Evolutionary conservation across 805 yeast genomes (phyloP), one percentile per base, ranked within the genome.

Genomic region (Sugiyamaella lignohabitans): DNA sequence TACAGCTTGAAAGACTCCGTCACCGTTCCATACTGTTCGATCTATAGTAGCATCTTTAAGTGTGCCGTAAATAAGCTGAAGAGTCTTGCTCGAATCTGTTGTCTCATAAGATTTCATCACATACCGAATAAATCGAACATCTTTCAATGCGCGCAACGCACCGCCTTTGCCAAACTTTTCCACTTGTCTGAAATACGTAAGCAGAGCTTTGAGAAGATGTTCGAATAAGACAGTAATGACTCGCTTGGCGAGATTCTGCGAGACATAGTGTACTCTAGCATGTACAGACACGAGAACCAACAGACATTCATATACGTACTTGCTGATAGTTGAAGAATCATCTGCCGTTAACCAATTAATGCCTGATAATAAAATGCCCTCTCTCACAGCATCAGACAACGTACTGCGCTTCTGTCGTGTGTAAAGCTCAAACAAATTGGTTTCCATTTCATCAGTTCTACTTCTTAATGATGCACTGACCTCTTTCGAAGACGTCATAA

Each of bases 361-460:
- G 43, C 57, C 63, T 38, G 63, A 61, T 14, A 49, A 50, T 6
- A 53, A 32, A 37, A 72, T 64, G 24, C 75, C 79, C 24, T 57
- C 59, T 46, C 63, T 61, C n/a, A 70, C 60, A 24, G 70, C 71
- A 40, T 61, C 69, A 2, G 67, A 65, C 36, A 75, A 48, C 45
- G 63, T 53, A 17, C 38, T 54, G 53, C 77, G 70, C 60, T 78
- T 73, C 42, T 72, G 73, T 4, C 72, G 69, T 42, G 78, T 64
- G 53, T 73, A 82, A 18, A 73, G 72, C 11, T 73, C 74, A 53
- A 80, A 79, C 3, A 83, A 66, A 1, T 75, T 73, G 10, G 67
- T 60, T 51, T 80, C 84, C 60, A 76, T 67, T 45, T 71, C 70
- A 17, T 69, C 72, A 45, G 80, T 55, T 2, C 72, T 62, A 5